Percentiles rank a stretch among this genome's conserved stretches.
Evolutionary conservation across 176 grass and related monocot species (phyloP).

Genomic region (Echinochloa phyllopogon): DNA sequence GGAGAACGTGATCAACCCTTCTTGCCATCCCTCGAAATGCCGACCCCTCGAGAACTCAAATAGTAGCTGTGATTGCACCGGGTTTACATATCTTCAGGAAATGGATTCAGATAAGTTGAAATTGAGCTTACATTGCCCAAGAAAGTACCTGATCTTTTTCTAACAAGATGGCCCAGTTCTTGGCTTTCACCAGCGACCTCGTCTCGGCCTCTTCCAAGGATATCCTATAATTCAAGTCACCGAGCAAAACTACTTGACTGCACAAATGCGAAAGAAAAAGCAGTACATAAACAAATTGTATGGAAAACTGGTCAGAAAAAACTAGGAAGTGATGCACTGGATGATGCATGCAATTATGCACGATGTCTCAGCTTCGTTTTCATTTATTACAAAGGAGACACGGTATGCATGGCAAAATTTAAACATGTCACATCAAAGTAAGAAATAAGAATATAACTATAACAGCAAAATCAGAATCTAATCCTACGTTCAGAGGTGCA

Average conservation of each 20-base stretch:
- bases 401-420: neutral
- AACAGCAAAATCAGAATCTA: neutral
- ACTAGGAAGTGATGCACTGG: neutral
- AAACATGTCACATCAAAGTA: constrained; percentile 32
- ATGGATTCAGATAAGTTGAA: neutral
- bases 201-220: constrained; percentile 68
- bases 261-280: constrained; percentile 43
- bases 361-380: constrained; percentile 28
- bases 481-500: neutral
- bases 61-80: constrained; percentile 52
- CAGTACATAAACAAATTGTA: neutral
- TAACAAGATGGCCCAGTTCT: constrained; percentile 72
- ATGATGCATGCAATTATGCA: constrained; percentile 38
- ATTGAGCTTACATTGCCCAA: neutral
- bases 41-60: constrained; percentile 57
- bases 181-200: constrained; percentile 61
- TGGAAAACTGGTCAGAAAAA: neutral
- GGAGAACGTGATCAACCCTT: constrained; percentile 83
- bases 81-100: neutral
- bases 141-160: constrained; percentile 70
- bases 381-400: constrained; percentile 27
- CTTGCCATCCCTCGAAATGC: constrained; percentile 77
- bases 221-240: constrained; percentile 97
- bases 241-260: constrained; percentile 86
- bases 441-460: constrained; percentile 17